Base-by-base conservation (phyloP, 2,329 filamentous ascomycete species). In the Cercospora sp. region DNA sequence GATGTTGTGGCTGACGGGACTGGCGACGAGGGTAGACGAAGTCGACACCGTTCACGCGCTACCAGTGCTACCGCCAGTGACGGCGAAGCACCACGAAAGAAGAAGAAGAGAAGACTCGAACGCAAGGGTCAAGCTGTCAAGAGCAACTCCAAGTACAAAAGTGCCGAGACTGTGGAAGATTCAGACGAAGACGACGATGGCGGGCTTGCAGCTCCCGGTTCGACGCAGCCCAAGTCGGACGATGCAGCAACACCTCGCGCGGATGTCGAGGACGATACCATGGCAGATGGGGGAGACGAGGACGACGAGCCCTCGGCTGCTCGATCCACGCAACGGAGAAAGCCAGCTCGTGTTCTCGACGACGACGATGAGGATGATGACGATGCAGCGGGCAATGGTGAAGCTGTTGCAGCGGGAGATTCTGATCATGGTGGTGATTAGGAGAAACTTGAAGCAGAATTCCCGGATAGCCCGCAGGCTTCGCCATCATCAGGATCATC, bases 81-180 rank as follows among this genome's bases (percentile, higher is more conserved):
- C 40, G 76, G 77, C 8, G 83, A 88, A 77, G 90, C 90, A 79
- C 88, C 87, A 67, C 85, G 86, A 23, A 89, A 81, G 20, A 80
- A 80, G 64, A 89, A 89, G 81, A 85, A 86, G 76, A 83, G 87
- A 78, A 86, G 85, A 75, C 75, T 89, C 63, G 87, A 88, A 73
- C 80, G 86, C 68, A 87, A 87, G 75, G 74, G 76, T 73, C 74
- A 76, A 69, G 80, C 78, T 61, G 72, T 80, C 79, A 75, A 74
- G 67, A 74, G 69, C 58, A 64, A 64, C 12, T 72, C 71, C 78
- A 96, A 97, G 80, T 97, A 88, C 84, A 97, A 97, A 85, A 94
- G 91, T 61, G 89, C 87, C 1, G 93, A 97, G 80, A 88, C 93
- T 70, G 89, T 97, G 30, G 90, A 92, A 55, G 91, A 94, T 70